Percentiles rank a stretch among this genome's conserved stretches.
phyloP scores from a whole-genome alignment of 2,329 filamentous ascomycete species.

The Trichophyton mentagrophytes region DNA sequence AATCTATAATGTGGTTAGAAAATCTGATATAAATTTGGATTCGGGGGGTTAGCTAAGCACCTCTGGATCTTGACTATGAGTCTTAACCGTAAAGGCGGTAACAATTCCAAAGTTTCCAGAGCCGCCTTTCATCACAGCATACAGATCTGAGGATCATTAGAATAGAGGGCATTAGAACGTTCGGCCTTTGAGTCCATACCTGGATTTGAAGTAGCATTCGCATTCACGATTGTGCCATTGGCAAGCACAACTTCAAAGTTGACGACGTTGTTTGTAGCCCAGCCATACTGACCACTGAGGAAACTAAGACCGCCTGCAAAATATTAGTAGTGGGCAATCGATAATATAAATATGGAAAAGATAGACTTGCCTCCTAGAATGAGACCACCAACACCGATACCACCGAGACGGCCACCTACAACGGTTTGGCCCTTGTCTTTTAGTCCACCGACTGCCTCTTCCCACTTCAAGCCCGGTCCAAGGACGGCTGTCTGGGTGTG shows the following conservation, averaged over 20 bases:
- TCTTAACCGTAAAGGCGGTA: slow-evolving; percentile 28
- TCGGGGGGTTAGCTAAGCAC: slow-evolving; percentile 11
- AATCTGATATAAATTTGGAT: not conserved
- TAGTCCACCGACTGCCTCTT: slow-evolving; percentile 23
- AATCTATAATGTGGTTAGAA: slow-evolving; percentile 17
- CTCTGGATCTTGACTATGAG: slow-evolving; percentile 21
- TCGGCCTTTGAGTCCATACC: slow-evolving; percentile 22
- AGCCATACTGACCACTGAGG: slow-evolving; percentile 22
- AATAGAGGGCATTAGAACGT: slow-evolving; percentile 15
- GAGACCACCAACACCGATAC: slow-evolving; percentile 37
- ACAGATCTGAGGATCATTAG: slow-evolving; percentile 20
- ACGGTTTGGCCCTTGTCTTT: slow-evolving; percentile 23
- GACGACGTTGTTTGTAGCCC: slow-evolving; percentile 22
- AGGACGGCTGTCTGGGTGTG: slow-evolving; percentile 29
- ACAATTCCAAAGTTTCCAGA: slow-evolving; percentile 35
- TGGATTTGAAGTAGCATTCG: slow-evolving; percentile 17
- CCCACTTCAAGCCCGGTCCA: slow-evolving; percentile 27
- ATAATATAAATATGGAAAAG: not conserved
- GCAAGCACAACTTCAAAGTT: slow-evolving; percentile 28
- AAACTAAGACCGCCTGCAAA: slow-evolving; percentile 20
- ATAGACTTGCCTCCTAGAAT: slow-evolving; percentile 31
- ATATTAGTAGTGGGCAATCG: not conserved
- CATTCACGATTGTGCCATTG: slow-evolving; percentile 22
- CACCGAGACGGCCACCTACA: slow-evolving; percentile 37
- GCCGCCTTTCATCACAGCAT: slow-evolving; percentile 32